Evolutionary conservation across 331 rosid species (phyloP).

Genomic region (Erythrophleum ivorense): DNA sequence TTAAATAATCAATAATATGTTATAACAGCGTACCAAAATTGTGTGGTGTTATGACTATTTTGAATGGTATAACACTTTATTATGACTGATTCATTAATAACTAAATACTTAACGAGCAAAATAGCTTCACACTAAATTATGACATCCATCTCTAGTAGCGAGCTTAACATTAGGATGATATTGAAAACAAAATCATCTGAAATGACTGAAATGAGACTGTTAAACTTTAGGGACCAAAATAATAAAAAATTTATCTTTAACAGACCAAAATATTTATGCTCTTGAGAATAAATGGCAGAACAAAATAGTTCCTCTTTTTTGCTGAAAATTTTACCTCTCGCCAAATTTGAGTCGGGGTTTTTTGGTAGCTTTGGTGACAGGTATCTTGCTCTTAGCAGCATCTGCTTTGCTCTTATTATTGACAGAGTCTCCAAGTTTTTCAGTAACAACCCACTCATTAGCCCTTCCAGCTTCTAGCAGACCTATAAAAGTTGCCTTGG

Average conservation of each 20-base stretch:
- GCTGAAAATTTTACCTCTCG: conserved; percentile 57
- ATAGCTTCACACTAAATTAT: not conserved
- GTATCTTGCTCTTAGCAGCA: conserved; percentile 69
- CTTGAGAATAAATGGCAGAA: not conserved
- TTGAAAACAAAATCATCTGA: not conserved
- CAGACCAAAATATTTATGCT: not conserved
- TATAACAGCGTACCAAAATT: no score
- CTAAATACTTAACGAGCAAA: no score
- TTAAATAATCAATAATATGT: no score
- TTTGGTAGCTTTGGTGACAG: conserved; percentile 53
- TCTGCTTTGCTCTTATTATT: conserved; percentile 63
- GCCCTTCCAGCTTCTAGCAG: conserved; percentile 78
- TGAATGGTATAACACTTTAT: no score
- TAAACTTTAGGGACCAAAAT: not conserved
- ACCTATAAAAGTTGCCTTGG: conserved; percentile 86
- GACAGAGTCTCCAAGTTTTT: conserved; percentile 83
- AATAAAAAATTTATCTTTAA: not conserved
- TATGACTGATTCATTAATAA: no score
- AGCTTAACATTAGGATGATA: not conserved
- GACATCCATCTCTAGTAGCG: no score
- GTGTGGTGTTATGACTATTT: no score
- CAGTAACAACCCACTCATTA: conserved; percentile 96
- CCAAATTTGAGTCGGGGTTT: conserved; percentile 62
- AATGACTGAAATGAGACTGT: not conserved
- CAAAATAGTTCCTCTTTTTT: no score